Conservation (phyloP, 2,329 filamentous ascomycete species). For the Colletotrichum ledebouriae region DNA sequence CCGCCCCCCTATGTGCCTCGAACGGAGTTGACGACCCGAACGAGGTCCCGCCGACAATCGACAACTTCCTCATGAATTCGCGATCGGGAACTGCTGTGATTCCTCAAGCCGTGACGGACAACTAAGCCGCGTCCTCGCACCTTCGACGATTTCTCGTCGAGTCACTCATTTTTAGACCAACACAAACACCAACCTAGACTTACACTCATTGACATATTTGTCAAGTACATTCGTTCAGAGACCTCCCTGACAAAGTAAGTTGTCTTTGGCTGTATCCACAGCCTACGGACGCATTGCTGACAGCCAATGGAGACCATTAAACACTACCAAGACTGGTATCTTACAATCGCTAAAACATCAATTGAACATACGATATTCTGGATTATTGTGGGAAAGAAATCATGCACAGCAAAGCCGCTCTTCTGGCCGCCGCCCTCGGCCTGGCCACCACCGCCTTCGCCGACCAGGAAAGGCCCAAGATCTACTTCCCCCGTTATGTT, state of each 20-base stretch:
- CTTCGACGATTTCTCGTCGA: constrained; percentile 42
- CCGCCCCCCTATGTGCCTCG: constrained; percentile 28
- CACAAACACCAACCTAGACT: constrained; percentile 43
- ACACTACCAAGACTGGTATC: constrained; percentile 27
- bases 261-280: constrained; percentile 31
- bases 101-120: constrained; percentile 32
- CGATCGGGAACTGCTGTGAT: constrained; percentile 25
- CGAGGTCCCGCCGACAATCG: constrained; percentile 36
- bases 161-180: constrained; percentile 42
- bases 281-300: constrained; percentile 29
- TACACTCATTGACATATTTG: constrained; percentile 67
- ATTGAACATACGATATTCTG: constrained; percentile 20
- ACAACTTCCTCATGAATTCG: constrained; percentile 41
- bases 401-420: constrained; percentile 64
- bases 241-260: constrained; percentile 57
- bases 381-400: constrained; percentile 44
- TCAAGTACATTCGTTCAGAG: constrained; percentile 72
- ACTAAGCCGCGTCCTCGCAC: constrained; percentile 30
- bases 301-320: constrained; percentile 18
- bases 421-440: constrained; percentile 64
- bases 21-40: constrained; percentile 31
- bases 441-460: constrained; percentile 60
- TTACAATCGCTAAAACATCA: constrained; percentile 40
- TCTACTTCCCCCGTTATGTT: constrained; percentile 70
- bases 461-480: constrained; percentile 62